These are phyloP conservation scores for Psophocarpus tetragonolobus DNA, from an alignment of 306 rosid genomes.

Conservation along the genomic window DNA sequence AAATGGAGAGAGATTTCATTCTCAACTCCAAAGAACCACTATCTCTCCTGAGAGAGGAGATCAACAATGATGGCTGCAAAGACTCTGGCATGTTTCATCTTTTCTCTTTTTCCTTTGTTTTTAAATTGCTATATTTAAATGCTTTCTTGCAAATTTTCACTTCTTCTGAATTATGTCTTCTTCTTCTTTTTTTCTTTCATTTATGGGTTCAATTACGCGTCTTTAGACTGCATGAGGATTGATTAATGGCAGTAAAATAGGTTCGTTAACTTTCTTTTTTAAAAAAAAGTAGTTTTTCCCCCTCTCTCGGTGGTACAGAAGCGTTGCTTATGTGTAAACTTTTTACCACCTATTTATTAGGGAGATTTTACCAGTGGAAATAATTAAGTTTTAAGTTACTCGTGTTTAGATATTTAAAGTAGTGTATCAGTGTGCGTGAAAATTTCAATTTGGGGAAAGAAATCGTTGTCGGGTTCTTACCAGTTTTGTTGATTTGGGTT, in stretches of 20 bases:
- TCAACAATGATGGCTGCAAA: slow-evolving; percentile 49
- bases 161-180: slow-evolving; percentile 9
- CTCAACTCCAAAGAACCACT: slow-evolving; percentile 56
- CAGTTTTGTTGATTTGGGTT: slow-evolving; percentile 35
- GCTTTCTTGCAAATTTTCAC: background rate
- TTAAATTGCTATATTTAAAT: background rate
- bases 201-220: background rate
- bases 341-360: slow-evolving; percentile 9
- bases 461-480: slow-evolving; percentile 22
- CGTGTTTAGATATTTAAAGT: slow-evolving; percentile 24
- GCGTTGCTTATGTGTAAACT: background rate
- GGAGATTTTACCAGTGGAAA: slow-evolving; percentile 1
- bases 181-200: background rate
- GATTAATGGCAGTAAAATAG: slow-evolving; percentile 25
- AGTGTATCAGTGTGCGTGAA: background rate
- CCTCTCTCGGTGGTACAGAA: background rate
- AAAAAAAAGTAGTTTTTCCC: background rate
- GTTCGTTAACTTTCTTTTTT: background rate
- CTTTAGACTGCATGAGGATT: slow-evolving; percentile 25
- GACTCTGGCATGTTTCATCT: slow-evolving; percentile 48
- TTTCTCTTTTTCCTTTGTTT: background rate
- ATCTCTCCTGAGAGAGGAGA: slow-evolving; percentile 65
- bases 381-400: background rate
- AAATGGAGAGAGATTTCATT: slow-evolving; percentile 90
- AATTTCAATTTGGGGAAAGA: slow-evolving; percentile 23